Conservation (phyloP, 2,329 filamentous ascomycete species). For the Trichoderma afroharzianum region DNA sequence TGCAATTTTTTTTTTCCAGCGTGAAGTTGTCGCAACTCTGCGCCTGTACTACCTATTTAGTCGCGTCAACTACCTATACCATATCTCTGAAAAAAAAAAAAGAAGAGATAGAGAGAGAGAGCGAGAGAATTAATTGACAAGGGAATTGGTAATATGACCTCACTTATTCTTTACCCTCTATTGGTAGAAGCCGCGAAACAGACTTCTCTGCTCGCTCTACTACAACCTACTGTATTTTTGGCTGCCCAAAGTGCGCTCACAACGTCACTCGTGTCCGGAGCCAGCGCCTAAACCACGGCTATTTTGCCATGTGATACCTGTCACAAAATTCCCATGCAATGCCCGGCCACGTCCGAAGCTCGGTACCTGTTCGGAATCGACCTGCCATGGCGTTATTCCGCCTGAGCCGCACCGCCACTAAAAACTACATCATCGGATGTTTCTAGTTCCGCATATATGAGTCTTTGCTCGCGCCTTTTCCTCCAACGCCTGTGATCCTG, state of each 20-base stretch:
- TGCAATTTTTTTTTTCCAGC: neutral
- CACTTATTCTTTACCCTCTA: neutral
- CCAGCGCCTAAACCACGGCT: neutral
- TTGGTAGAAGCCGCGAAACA: neutral
- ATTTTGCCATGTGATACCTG: neutral
- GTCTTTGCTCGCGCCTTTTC: neutral
- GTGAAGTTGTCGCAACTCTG: neutral
- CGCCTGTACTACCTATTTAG: neutral
- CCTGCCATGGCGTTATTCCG: constrained; percentile 13
- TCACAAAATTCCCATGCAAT: neutral
- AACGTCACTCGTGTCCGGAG: neutral
- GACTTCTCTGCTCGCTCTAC: neutral
- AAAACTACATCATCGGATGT: constrained; percentile 8
- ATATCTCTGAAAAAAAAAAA: neutral
- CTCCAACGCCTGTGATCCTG: neutral
- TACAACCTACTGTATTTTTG: neutral
- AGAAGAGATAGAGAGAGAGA: neutral
- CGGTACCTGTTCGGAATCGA: constrained; percentile 14
- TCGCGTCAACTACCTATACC: neutral
- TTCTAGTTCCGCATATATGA: neutral
- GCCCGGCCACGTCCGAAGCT: neutral
- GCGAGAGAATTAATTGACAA: neutral
- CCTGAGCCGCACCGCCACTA: constrained; percentile 6
- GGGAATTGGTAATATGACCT: neutral
- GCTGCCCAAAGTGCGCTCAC: neutral